Conservation (phyloP, 73 alveolate species). For the Paraurostyla sp. region DNA sequence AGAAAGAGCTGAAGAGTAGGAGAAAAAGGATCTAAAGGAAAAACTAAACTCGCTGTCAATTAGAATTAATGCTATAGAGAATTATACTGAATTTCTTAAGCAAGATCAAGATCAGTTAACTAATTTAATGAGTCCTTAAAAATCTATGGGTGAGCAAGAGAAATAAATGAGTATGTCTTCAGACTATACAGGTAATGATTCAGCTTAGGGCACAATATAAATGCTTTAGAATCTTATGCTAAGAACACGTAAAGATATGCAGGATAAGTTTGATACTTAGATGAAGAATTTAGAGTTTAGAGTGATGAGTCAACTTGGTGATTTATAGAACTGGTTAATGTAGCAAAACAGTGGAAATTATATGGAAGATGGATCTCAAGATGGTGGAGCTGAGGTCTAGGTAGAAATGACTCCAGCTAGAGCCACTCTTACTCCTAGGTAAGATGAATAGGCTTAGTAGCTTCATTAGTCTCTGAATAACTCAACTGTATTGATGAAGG, state of each 20-base stretch:
- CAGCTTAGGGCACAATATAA: conserved; percentile 1
- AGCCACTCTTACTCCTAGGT: no score
- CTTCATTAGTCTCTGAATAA: no score
- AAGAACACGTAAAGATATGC: conserved; percentile 49
- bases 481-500: no score
- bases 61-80: not conserved
- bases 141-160: no score
- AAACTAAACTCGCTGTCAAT: not conserved
- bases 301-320: conserved; percentile 11
- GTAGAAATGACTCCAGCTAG: no score
- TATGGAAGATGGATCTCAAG: not conserved
- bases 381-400: not conserved
- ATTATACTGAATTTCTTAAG: conserved; percentile 22
- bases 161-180: no score
- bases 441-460: no score
- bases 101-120: conserved; percentile 6
- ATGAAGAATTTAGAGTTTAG: conserved; percentile 10
- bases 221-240: conserved; percentile 17
- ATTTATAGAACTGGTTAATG: not conserved
- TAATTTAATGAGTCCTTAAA: not conserved
- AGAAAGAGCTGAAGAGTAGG: not conserved
- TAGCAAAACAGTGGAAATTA: not conserved
- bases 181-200: no score
- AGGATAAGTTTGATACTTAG: conserved; percentile 23
- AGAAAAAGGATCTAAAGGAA: conserved; percentile 15